phyloP scores from a whole-genome alignment of 225 moss, liverwort and hornwort genomes.

The Ulota crispa region DNA sequence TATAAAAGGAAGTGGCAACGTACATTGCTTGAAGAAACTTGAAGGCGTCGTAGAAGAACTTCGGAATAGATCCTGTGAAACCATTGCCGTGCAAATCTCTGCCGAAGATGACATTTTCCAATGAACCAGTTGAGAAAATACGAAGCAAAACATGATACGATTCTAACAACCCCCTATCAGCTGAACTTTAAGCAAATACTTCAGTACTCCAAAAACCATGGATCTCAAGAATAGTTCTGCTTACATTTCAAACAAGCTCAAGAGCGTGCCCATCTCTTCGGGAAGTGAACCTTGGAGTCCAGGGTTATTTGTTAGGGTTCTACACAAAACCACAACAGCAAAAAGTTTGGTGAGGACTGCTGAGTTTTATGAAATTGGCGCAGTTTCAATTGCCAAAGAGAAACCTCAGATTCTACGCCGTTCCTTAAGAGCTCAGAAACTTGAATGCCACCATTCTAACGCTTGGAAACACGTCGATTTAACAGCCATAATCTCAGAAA shows the following conservation, averaged over 20 bases:
- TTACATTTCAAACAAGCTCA: constrained; percentile 51
- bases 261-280: constrained; percentile 38
- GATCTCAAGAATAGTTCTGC: constrained; percentile 8
- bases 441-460: neutral
- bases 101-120: neutral
- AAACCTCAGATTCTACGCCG: neutral
- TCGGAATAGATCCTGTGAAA: constrained; percentile 43
- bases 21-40: constrained; percentile 52
- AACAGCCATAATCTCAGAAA: neutral
- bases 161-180: neutral
- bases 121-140: neutral
- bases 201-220: neutral
- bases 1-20: neutral
- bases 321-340: constrained; percentile 14
- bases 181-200: neutral
- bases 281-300: constrained; percentile 34
- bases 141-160: neutral
- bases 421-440: neutral
- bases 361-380: neutral
- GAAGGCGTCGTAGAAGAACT: constrained; percentile 40
- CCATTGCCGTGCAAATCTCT: constrained; percentile 48
- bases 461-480: neutral
- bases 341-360: neutral
- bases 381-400: neutral
- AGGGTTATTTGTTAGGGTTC: constrained; percentile 38